phyloP scores from a whole-genome alignment of 306 rosid genomes.

The Begonia peltatifolia region DNA sequence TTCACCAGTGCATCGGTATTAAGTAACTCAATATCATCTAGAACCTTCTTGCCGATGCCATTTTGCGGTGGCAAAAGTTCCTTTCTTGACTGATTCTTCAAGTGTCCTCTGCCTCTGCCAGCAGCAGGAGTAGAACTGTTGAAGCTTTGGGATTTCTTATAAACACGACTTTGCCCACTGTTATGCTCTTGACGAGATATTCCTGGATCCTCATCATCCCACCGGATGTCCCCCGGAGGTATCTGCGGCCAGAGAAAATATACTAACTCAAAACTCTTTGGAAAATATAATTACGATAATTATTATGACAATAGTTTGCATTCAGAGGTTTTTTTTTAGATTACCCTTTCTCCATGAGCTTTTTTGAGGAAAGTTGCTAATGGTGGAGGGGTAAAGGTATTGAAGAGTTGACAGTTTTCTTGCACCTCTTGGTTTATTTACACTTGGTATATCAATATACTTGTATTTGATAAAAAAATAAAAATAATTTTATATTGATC shows the following conservation, averaged over 20 bases:
- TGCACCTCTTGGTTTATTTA: no score
- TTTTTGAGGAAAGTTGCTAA: no score
- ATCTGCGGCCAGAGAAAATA: constrained; percentile 24
- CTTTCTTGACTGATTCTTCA: constrained; percentile 36
- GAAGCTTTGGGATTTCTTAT: constrained; percentile 30
- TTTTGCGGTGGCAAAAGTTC: constrained; percentile 48
- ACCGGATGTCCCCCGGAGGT: constrained; percentile 67
- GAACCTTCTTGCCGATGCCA: constrained; percentile 43
- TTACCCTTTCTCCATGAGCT: no score
- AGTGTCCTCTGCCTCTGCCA: constrained; percentile 53
- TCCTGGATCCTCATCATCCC: constrained; percentile 61
- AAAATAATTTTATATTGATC: no score
- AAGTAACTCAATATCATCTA: constrained; percentile 62
- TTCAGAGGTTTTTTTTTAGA: no score
- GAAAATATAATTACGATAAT: no score
- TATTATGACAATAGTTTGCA: no score
- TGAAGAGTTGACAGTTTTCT: no score
- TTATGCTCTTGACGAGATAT: constrained; percentile 29
- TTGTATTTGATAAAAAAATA: no score
- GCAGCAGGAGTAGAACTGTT: constrained; percentile 14
- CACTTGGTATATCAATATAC: no score
- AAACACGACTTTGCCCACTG: constrained; percentile 48
- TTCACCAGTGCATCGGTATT: constrained; percentile 68
- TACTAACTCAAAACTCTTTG: no score
- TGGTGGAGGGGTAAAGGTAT: no score